Evolutionary conservation across 352 stramenopile species (phyloP).

Genomic region (Globisporangium echinulatum): DNA sequence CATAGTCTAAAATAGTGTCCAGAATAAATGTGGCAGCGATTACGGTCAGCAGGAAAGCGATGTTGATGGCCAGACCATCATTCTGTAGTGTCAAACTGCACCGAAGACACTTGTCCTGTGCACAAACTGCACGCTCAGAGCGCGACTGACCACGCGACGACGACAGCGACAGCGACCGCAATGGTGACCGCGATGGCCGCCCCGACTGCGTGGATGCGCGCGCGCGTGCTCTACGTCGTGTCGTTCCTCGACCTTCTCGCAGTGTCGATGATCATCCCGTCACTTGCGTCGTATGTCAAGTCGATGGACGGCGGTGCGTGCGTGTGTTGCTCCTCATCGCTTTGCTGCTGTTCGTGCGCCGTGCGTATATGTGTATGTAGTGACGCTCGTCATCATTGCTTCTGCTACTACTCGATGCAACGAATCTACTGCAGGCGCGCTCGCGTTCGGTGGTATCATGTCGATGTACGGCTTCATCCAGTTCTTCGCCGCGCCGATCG

Average conservation of each 20-base stretch:
- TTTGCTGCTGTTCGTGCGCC: background rate
- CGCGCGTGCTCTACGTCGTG: slow-evolving; percentile 62
- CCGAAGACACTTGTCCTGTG: too few relatives aligned
- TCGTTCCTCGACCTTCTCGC: slow-evolving; percentile 80
- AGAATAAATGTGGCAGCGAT: too few relatives aligned
- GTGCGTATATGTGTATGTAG: background rate
- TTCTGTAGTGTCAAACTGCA: too few relatives aligned
- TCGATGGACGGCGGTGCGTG: slow-evolving; percentile 51
- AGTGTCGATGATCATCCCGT: slow-evolving; percentile 83
- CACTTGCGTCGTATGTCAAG: slow-evolving; percentile 72
- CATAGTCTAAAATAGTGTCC: too few relatives aligned
- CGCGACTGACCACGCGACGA: background rate
- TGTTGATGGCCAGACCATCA: too few relatives aligned
- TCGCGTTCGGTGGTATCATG: slow-evolving; percentile 74
- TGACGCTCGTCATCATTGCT: background rate
- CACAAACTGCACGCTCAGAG: too few relatives aligned
- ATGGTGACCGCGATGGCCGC: background rate
- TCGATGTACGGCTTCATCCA: slow-evolving; percentile 83
- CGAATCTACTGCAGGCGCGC: slow-evolving; percentile 18
- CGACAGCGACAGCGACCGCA: too few relatives aligned
- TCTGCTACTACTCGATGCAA: background rate
- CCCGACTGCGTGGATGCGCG: slow-evolving; percentile 19
- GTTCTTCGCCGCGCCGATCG: slow-evolving; percentile 72
- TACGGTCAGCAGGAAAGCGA: too few relatives aligned
- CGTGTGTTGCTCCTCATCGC: background rate